Evolutionary conservation across 371 early-diverging fungal genomes (phyloP).

Genomic region (Mucor saturninus): DNA sequence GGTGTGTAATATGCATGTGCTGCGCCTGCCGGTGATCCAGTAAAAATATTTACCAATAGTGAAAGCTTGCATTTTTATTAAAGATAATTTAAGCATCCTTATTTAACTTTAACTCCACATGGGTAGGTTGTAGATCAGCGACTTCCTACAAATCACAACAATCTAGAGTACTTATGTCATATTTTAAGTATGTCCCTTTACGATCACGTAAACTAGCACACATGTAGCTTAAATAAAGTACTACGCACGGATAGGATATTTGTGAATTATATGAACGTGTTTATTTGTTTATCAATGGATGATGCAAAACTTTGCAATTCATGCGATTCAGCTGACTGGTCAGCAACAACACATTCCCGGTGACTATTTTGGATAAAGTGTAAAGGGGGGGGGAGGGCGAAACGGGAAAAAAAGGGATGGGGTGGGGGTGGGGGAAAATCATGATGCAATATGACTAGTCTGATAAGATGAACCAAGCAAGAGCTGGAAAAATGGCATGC

Average conservation of each 20-base stretch:
- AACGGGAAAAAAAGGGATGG: background rate
- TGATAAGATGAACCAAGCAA: slow-evolving; percentile 76
- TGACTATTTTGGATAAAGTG: slow-evolving; percentile 58
- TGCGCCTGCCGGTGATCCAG: no score
- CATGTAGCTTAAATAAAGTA: background rate
- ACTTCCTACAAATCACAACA: no score
- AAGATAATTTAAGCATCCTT: no score
- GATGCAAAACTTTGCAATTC: slow-evolving; percentile 57
- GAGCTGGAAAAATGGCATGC: slow-evolving; percentile 73
- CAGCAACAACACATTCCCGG: slow-evolving; percentile 45
- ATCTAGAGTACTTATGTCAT: slow-evolving; percentile 32
- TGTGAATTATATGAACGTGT: slow-evolving; percentile 65
- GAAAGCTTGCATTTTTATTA: no score
- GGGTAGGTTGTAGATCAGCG: no score
- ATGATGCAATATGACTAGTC: slow-evolving; percentile 50
- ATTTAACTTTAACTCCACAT: no score
- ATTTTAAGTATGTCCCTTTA: slow-evolving; percentile 57
- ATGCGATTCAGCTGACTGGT: slow-evolving; percentile 50
- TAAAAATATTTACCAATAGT: no score
- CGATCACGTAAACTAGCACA: slow-evolving; percentile 47
- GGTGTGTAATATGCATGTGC: no score
- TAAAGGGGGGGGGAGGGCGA: slow-evolving; percentile 73
- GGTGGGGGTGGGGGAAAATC: background rate
- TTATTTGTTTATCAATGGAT: slow-evolving; percentile 68
- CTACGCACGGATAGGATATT: slow-evolving; percentile 63